phyloP scores from a whole-genome alignment of 306 rosid genomes.

The Rubus idaeus region DNA sequence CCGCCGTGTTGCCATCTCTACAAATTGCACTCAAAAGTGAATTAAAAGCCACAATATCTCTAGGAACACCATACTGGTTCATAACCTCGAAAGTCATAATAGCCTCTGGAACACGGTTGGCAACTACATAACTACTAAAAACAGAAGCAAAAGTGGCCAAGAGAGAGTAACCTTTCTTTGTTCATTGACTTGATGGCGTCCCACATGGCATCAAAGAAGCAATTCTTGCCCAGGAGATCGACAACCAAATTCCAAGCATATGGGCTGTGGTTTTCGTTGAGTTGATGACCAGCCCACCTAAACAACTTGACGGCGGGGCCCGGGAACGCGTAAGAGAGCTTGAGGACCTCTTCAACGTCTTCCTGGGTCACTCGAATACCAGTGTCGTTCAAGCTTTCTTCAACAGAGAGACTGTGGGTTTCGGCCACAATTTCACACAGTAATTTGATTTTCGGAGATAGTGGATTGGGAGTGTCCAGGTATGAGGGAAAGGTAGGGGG shows the following conservation, averaged over 20 bases:
- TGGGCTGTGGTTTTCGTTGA: slow-evolving; percentile 55
- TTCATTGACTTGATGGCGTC: slow-evolving; percentile 63
- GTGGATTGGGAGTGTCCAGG: slow-evolving; percentile 33
- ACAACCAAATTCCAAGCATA: slow-evolving; percentile 68
- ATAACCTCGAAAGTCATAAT: slow-evolving; percentile 49
- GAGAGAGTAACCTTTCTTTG: slow-evolving; percentile 36
- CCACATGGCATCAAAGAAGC: slow-evolving; percentile 66
- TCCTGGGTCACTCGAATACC: slow-evolving; percentile 33
- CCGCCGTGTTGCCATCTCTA: slow-evolving; percentile 42
- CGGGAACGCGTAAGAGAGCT: slow-evolving; percentile 59
- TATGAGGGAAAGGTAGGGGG: slow-evolving; percentile 37
- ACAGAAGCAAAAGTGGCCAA: slow-evolving; percentile 67
- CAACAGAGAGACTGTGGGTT: slow-evolving; percentile 38
- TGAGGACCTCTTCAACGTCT: slow-evolving; percentile 62
- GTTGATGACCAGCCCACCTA: slow-evolving; percentile 62
- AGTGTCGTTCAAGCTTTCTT: slow-evolving; percentile 33
- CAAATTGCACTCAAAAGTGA: slow-evolving; percentile 66
- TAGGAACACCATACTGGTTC: slow-evolving; percentile 47
- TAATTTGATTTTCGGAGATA: slow-evolving; percentile 32
- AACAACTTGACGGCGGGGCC: slow-evolving; percentile 61
- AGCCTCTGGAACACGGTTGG: slow-evolving; percentile 42
- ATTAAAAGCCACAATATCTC: slow-evolving; percentile 54
- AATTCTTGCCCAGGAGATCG: slow-evolving; percentile 57
- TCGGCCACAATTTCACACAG: slow-evolving; percentile 54
- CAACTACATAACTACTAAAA: slow-evolving; percentile 51